Base-by-base conservation (phyloP, 176 grass and related monocot genomes). In the Eleusine indica region DNA sequence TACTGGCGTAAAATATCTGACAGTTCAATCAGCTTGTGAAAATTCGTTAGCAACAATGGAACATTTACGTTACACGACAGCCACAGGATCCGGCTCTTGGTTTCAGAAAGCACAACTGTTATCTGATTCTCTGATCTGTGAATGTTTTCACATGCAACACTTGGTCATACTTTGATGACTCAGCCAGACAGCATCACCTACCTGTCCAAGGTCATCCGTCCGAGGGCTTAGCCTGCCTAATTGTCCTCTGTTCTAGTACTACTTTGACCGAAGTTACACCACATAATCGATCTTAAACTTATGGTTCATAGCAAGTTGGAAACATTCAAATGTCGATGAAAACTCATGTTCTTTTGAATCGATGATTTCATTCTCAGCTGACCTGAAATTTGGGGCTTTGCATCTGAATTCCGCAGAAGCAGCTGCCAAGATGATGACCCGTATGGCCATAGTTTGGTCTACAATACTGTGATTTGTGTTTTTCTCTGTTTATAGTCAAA, bases 131-230 rank as follows among this genome's bases (percentile, higher is more conserved):
- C 57, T 46, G 17, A 57, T 66, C 0, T 41, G 30, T 71, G 17
- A 22, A 32, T 53, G 79, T 21, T 43, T 87, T 79, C 76, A 70
- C 53, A 53, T 80, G 30, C 66, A 70, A 18, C 66, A 70, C 28
- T 68, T 57, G n/a, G 83, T 28, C 21, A 64, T 57, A 74, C 57
- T 52, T n/a, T 29, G 75, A 73, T 84, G 86, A 73, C 79, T 78
- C 61, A 22, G 54, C 57, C 38, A 14, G 52, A 10, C 56, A 22
- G 16, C 74, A 64, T 53, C 80, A 62, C 65, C 41, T 38, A 48
- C 67, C 68, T 72, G n/a, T 53, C 37, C 39, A 64, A 44, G 61
- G 40, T 35, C 32, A 35, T 35, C 32, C 1, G 32, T 35, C 32
- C 32, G 32, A 35, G 9, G 44, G 44, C 44, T 47, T 47, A 2